Evolutionary conservation across 2,329 filamentous ascomycete genomes (phyloP).

Genomic region (Botrytis fragariae): DNA sequence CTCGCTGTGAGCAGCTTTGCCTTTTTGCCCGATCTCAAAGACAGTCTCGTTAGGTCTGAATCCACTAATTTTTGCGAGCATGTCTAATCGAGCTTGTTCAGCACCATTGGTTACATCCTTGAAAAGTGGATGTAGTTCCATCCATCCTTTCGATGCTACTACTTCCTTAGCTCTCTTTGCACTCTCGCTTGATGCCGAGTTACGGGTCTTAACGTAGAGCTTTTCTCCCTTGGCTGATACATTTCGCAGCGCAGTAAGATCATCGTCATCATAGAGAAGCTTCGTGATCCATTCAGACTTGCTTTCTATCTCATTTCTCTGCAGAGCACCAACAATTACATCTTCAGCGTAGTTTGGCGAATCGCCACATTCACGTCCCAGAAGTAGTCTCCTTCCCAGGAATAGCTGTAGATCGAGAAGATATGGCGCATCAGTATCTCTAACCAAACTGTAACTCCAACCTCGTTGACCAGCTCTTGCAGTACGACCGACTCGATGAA

Average conservation of each 20-base stretch:
- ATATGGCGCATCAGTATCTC: conserved; percentile 86
- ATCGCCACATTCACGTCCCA: conserved; percentile 63
- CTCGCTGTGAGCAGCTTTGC: conserved; percentile 58
- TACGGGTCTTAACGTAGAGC: conserved; percentile 85
- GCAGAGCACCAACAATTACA: conserved; percentile 75
- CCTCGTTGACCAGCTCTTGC: conserved; percentile 89
- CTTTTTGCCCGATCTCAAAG: conserved; percentile 84
- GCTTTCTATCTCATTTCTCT: conserved; percentile 69
- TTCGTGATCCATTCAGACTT: conserved; percentile 83
- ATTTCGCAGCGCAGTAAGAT: conserved; percentile 66
- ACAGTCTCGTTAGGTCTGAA: conserved; percentile 92
- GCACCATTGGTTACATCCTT: conserved; percentile 62
- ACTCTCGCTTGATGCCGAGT: conserved; percentile 85
- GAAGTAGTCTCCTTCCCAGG: conserved; percentile 75
- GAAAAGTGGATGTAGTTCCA: conserved; percentile 77
- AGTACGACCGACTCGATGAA: conserved; percentile 93
- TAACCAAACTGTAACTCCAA: conserved; percentile 92
- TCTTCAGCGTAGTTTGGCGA: conserved; percentile 74
- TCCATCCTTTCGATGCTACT: conserved; percentile 67
- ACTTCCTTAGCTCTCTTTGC: conserved; percentile 83
- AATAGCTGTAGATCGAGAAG: conserved; percentile 93
- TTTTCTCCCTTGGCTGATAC: conserved; percentile 89
- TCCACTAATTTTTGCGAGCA: conserved; percentile 84
- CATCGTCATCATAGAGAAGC: conserved; percentile 69
- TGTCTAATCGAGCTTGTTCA: conserved; percentile 73